Conservation (phyloP, 352 stramenopile species). For the Phytophthora tentaculata region DNA sequence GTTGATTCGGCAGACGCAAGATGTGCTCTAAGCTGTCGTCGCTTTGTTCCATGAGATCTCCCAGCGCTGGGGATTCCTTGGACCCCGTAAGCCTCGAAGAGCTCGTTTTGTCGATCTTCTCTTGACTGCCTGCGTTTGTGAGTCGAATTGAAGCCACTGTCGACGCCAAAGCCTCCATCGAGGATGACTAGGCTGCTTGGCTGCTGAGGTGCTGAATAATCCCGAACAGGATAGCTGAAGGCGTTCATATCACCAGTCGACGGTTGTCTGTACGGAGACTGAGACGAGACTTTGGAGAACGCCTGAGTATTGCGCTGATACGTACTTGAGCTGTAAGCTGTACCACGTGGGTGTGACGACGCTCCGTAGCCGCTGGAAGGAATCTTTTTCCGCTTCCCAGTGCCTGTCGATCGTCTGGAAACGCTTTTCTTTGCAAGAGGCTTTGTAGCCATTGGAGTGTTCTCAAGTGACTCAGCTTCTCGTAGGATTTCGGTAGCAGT, state of each 20-base stretch:
- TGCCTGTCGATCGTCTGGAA: conserved; percentile 13
- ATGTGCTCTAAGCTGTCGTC: conserved; percentile 61
- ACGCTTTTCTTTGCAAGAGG: conserved; percentile 13
- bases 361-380: conserved; percentile 15
- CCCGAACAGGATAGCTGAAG: conserved; percentile 34
- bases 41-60: conserved; percentile 54
- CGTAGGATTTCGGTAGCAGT: conserved; percentile 51
- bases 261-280: conserved; percentile 52
- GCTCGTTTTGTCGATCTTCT: conserved; percentile 56
- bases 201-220: conserved; percentile 31
- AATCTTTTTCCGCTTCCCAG: conserved; percentile 42
- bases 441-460: conserved; percentile 38
- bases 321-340: conserved; percentile 15
- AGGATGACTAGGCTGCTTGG: conserved; percentile 58
- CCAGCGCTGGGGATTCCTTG: conserved; percentile 7
- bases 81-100: conserved; percentile 78
- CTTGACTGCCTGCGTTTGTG: conserved; percentile 47
- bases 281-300: conserved; percentile 56
- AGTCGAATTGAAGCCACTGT: conserved; percentile 15
- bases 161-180: conserved; percentile 28
- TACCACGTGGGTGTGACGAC: conserved; percentile 13
- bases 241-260: conserved; percentile 39
- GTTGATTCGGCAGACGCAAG: conserved; percentile 45
- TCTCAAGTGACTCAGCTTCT: conserved; percentile 44
- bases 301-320: conserved; percentile 15